Percentiles rank a stretch among this genome's conserved stretches.
These are phyloP conservation scores for Dendrobium catenatum DNA, from an alignment of 106 monocot species.

Conservation along the genomic window DNA sequence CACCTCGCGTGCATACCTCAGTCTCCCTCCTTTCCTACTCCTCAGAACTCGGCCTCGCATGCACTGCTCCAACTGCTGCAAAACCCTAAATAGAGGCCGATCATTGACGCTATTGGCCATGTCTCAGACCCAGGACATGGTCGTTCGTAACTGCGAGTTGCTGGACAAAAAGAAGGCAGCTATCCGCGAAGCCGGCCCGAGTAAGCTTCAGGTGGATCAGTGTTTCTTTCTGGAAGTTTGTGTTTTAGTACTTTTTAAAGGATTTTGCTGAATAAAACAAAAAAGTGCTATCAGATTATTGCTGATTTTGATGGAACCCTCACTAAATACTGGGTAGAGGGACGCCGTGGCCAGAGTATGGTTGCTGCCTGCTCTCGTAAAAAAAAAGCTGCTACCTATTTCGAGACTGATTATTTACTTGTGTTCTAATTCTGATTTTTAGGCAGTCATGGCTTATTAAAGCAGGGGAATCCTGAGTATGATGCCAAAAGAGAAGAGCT, in stretches of 20 bases:
- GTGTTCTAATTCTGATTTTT: slow-evolving; percentile 3
- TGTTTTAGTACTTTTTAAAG: neutral
- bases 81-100: neutral
- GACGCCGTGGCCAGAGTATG: slow-evolving; percentile 73
- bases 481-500: slow-evolving; percentile 61
- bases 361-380: neutral
- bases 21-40: neutral
- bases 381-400: neutral
- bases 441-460: slow-evolving; percentile 71
- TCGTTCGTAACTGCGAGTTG: slow-evolving; percentile 27
- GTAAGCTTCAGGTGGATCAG: slow-evolving; percentile 47
- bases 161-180: slow-evolving; percentile 49
- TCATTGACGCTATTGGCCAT: neutral
- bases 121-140: slow-evolving; percentile 5
- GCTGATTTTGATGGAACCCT: slow-evolving; percentile 80
- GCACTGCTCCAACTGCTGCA: neutral
- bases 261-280: neutral
- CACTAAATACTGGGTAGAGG: slow-evolving; percentile 61
- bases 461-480: slow-evolving; percentile 64
- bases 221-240: neutral
- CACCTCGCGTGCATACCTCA: neutral
- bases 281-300: slow-evolving; percentile 39
- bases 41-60: neutral
- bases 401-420: neutral
- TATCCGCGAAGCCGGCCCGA: slow-evolving; percentile 35